These are phyloP conservation scores for Colletotrichum falcatum DNA, from an alignment of 2,329 filamentous ascomycete genomes.

Conservation along the genomic window DNA sequence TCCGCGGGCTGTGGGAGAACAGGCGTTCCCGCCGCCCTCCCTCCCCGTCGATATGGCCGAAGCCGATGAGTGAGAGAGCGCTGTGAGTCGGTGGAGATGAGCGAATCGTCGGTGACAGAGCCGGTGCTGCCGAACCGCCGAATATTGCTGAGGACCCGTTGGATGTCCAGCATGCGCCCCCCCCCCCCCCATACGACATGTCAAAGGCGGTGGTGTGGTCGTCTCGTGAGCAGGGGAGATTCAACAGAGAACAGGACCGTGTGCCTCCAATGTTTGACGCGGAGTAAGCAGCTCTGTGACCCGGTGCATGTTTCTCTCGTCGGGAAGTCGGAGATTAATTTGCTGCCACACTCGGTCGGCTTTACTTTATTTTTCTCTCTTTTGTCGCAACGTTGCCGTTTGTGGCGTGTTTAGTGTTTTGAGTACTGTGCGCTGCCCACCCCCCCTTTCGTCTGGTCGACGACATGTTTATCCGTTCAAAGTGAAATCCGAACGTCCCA, in stretches of 20 bases:
- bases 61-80: slow-evolving; percentile 2
- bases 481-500: background rate
- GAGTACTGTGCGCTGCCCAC: background rate
- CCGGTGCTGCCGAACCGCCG: background rate
- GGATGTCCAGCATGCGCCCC: background rate
- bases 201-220: background rate
- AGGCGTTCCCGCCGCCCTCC: slow-evolving; percentile 13
- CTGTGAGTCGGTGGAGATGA: background rate
- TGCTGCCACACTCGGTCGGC: slow-evolving; percentile 7
- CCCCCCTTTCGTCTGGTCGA: too few relatives aligned
- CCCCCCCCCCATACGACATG: background rate
- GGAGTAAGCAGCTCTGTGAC: slow-evolving; percentile 6
- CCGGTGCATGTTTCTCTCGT: background rate
- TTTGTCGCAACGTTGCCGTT: background rate
- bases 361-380: background rate
- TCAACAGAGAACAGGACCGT: background rate
- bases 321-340: slow-evolving; percentile 21
- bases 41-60: slow-evolving; percentile 7
- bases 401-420: background rate
- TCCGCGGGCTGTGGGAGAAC: slow-evolving; percentile 1
- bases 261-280: slow-evolving; percentile 15
- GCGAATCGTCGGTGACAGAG: background rate
- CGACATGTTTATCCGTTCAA: background rate
- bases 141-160: background rate
- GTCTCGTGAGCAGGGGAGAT: background rate